A percentile compares a stretch with the other conserved stretches of the same genome.
These are phyloP conservation scores for Skeletonema tropicum DNA, from an alignment of 108 stramenopile species.

Conservation along the genomic window DNA sequence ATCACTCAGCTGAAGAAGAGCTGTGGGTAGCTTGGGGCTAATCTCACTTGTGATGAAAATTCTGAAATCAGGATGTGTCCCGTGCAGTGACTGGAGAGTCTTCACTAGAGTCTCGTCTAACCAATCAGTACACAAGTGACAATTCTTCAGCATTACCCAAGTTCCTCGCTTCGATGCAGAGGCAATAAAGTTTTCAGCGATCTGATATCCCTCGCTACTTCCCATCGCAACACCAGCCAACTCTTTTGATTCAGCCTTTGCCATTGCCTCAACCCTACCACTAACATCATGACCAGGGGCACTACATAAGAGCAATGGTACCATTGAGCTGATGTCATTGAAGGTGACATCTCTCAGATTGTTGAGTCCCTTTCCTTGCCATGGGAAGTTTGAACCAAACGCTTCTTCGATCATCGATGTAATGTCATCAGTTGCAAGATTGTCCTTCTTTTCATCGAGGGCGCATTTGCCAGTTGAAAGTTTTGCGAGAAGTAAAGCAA, in stretches of 20 bases:
- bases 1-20: constrained; percentile 78
- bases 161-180: constrained; percentile 83
- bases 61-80: constrained; percentile 82
- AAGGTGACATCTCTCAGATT: constrained; percentile 78
- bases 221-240: constrained; percentile 95
- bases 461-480: constrained; percentile 55
- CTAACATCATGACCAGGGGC: constrained; percentile 98
- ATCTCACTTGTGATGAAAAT: constrained; percentile 95
- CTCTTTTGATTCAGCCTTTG: constrained; percentile 72
- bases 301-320: constrained; percentile 90
- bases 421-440: constrained; percentile 55
- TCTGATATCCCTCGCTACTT: constrained; percentile 87
- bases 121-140: constrained; percentile 98
- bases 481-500: constrained; percentile 88
- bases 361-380: constrained; percentile 93
- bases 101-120: constrained; percentile 93
- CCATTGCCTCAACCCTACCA: constrained; percentile 91
- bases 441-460: constrained; percentile 8
- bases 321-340: constrained; percentile 64
- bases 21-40: constrained; percentile 81
- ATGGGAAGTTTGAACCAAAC: constrained; percentile 78
- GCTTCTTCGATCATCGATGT: constrained; percentile 54
- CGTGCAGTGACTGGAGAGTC: constrained; percentile 82
- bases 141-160: constrained; percentile 98
- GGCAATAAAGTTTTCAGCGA: constrained; percentile 83